Percentiles rank a stretch among this genome's conserved stretches.
Evolutionary conservation across 176 grass and related monocot species (phyloP).

Genomic region (Oryza meridionalis): DNA sequence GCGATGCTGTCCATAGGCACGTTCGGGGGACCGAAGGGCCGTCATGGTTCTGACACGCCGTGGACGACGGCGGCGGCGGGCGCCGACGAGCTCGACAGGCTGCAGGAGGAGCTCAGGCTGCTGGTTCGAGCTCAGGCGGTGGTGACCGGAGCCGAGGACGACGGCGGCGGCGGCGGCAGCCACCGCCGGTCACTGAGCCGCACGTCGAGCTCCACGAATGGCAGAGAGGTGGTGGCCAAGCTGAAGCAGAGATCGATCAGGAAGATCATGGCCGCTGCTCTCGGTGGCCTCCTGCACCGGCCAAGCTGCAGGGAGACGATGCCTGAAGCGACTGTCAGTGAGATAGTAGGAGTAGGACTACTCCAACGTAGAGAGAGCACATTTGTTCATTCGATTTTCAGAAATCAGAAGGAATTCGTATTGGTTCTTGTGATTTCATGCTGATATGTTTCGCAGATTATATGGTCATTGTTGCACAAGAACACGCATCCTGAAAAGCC

Average conservation of each 20-base stretch:
- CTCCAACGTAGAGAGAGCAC: not conserved
- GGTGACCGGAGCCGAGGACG: constrained; percentile 1
- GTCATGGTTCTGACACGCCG: not conserved
- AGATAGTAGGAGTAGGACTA: not conserved
- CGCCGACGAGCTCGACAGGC: constrained; percentile 44
- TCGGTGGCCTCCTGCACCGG: constrained; percentile 40
- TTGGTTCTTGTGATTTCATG: not conserved
- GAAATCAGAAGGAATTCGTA: not conserved
- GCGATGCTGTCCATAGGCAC: constrained; percentile 62
- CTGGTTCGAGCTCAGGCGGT: constrained; percentile 23
- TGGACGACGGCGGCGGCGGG: constrained; percentile 31
- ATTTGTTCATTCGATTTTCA: not conserved
- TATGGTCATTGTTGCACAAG: constrained; percentile 47
- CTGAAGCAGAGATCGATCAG: constrained; percentile 44
- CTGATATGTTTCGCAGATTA: constrained; percentile 40
- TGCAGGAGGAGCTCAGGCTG: constrained; percentile 47
- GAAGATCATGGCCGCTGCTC: constrained; percentile 47
- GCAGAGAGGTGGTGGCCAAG: constrained; percentile 16
- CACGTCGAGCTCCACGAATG: constrained; percentile 39
- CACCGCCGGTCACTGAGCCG: constrained; percentile 43
- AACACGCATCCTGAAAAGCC: constrained; percentile 21
- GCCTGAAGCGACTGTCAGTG: constrained; percentile 39
- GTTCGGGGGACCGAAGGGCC: constrained; percentile 22
- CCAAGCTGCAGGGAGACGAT: constrained; percentile 52
- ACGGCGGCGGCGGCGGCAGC: constrained; percentile 35